phyloP scores from a whole-genome alignment of 2,329 filamentous ascomycete species.

The Alternaria burnsii region DNA sequence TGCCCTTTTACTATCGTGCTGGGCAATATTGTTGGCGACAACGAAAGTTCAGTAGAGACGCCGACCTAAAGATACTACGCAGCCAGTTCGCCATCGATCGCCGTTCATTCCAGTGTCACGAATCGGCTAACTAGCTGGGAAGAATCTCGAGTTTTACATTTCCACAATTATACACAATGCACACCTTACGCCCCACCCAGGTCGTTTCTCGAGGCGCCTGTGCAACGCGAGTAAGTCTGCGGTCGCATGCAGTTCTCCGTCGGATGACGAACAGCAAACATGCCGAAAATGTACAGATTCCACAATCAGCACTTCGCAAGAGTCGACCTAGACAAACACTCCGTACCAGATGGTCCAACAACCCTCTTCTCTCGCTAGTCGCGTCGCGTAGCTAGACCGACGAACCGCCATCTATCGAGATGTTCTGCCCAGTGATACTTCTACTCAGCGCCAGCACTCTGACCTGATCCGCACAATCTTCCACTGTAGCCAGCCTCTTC shows the following conservation, averaged over 20 bases:
- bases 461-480: conserved; percentile 54
- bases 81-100: neutral
- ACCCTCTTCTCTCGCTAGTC: neutral
- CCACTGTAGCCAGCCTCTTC: conserved; percentile 63
- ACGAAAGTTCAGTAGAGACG: neutral
- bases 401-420: conserved; percentile 49
- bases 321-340: neutral
- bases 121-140: neutral
- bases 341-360: neutral
- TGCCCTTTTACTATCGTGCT: conserved; percentile 3
- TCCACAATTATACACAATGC: neutral
- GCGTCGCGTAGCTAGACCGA: conserved; percentile 13
- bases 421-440: conserved; percentile 50
- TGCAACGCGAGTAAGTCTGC: neutral
- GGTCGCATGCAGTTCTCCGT: neutral
- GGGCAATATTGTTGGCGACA: conserved; percentile 14
- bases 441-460: conserved; percentile 45
- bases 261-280: neutral
- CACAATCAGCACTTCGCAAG: neutral
- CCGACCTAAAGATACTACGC: neutral
- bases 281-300: neutral
- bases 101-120: neutral
- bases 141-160: neutral
- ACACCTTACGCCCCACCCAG: neutral
- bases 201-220: neutral